Evolutionary conservation across 805 yeast species (phyloP).

Genomic region (Schizosaccharomyces japonicus): DNA sequence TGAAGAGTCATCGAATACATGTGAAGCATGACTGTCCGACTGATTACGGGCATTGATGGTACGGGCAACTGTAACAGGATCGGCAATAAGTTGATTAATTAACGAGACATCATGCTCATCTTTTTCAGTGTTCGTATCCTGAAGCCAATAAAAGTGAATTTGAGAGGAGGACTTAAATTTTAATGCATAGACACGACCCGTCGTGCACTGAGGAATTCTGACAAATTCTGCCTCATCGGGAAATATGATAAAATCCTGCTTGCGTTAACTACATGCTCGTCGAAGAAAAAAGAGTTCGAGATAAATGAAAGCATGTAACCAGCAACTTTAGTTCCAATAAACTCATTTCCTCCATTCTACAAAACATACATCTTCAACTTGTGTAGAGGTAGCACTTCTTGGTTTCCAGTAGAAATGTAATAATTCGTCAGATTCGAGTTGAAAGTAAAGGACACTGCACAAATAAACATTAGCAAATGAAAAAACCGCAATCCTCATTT

Average conservation of each 20-base stretch:
- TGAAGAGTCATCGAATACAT: background rate
- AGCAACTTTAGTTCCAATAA: too few species aligned
- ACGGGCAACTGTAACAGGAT: background rate
- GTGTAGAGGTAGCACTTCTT: background rate
- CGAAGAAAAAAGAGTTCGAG: conserved; percentile 18
- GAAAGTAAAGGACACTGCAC: background rate
- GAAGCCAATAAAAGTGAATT: conserved; percentile 42
- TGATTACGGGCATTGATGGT: background rate
- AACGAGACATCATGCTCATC: conserved; percentile 22
- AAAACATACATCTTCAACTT: conserved; percentile 3
- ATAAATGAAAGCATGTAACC: background rate
- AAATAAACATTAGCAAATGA: background rate
- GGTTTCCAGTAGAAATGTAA: conserved; percentile 5
- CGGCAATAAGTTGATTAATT: conserved; percentile 25
- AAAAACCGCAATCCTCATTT: background rate
- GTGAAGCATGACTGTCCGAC: background rate
- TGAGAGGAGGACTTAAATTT: conserved; percentile 42
- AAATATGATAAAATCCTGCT: conserved; percentile 43
- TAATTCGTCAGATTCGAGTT: conserved; percentile 1
- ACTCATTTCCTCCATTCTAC: background rate
- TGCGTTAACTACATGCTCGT: conserved; percentile 5
- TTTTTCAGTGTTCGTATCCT: conserved; percentile 40
- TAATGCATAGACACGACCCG: conserved; percentile 57
- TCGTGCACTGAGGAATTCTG: conserved; percentile 39
- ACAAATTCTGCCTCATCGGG: conserved; percentile 73